phyloP scores from a whole-genome alignment of 352 stramenopile species.

The Phytophthora cryptogea region DNA sequence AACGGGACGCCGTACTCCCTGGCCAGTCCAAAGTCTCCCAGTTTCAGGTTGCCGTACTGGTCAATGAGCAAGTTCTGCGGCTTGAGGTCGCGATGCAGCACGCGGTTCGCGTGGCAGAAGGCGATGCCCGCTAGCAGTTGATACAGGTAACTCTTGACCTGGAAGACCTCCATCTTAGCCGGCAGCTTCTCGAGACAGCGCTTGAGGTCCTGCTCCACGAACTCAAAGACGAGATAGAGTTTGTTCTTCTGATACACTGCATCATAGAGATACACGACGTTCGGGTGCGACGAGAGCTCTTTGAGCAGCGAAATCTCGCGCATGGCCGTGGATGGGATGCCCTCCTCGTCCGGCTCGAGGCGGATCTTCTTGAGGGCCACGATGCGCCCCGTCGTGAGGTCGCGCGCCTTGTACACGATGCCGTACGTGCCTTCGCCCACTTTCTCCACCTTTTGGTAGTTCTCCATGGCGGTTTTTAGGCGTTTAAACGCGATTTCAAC shows the following conservation, averaged over 20 bases:
- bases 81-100: constrained; percentile 98
- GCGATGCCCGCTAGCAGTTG: constrained; percentile 85
- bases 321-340: constrained; percentile 98
- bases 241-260: constrained; percentile 88
- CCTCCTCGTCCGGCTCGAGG: constrained; percentile 93
- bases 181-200: constrained; percentile 93
- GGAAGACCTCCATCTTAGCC: constrained; percentile 79
- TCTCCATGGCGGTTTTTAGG: constrained; percentile 55
- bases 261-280: constrained; percentile 91
- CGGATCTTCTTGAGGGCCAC: constrained; percentile 96
- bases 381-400: constrained; percentile 89
- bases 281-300: constrained; percentile 94
- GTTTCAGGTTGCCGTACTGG: constrained; percentile 86
- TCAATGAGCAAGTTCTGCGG: constrained; percentile 96
- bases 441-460: constrained; percentile 88
- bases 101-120: constrained; percentile 96
- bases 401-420: constrained; percentile 96
- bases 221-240: constrained; percentile 89
- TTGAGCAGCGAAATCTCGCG: constrained; percentile 97
- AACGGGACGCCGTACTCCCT: constrained; percentile 88
- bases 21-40: constrained; percentile 93
- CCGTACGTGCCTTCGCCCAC: constrained; percentile 96
- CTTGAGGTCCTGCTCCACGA: constrained; percentile 88
- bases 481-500: neutral
- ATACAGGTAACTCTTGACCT: constrained; percentile 88